A percentile compares a stretch with the other conserved stretches of the same genome.
These are phyloP conservation scores for Umbellularia californica DNA, from an alignment of 164 flowering plant genomes.

Conservation along the genomic window DNA sequence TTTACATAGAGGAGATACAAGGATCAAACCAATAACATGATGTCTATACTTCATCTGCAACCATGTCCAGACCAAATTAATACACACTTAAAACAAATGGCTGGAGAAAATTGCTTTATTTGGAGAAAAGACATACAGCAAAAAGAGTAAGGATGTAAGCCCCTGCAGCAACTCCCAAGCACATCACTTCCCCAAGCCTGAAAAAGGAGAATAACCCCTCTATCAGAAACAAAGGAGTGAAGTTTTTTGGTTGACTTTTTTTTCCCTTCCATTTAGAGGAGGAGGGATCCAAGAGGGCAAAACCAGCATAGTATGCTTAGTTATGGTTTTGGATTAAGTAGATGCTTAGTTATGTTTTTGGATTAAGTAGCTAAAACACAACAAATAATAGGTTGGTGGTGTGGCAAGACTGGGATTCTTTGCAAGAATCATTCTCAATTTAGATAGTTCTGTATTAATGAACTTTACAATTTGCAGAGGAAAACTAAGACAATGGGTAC, in stretches of 20 bases:
- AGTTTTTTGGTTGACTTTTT: no score
- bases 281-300: background rate
- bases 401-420: background rate
- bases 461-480: background rate
- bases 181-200: conserved; percentile 67
- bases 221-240: background rate
- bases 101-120: background rate
- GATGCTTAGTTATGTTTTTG: background rate
- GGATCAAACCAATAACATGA: conserved; percentile 63
- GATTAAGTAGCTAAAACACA: background rate
- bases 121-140: conserved; percentile 33
- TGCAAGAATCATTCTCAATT: background rate
- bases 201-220: background rate
- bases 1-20: conserved; percentile 69
- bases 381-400: background rate
- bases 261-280: no score
- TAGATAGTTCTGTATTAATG: background rate
- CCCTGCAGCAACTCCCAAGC: conserved; percentile 70
- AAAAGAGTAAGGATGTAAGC: conserved; percentile 62
- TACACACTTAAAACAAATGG: background rate
- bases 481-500: conserved; percentile 25
- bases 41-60: conserved; percentile 59
- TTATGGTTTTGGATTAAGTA: background rate
- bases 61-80: background rate
- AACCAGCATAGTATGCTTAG: no score